Evolutionary conservation across 257 asterid species (phyloP), one percentile per base, ranked within the genome.

Genomic region (Solanum clarkiae): DNA sequence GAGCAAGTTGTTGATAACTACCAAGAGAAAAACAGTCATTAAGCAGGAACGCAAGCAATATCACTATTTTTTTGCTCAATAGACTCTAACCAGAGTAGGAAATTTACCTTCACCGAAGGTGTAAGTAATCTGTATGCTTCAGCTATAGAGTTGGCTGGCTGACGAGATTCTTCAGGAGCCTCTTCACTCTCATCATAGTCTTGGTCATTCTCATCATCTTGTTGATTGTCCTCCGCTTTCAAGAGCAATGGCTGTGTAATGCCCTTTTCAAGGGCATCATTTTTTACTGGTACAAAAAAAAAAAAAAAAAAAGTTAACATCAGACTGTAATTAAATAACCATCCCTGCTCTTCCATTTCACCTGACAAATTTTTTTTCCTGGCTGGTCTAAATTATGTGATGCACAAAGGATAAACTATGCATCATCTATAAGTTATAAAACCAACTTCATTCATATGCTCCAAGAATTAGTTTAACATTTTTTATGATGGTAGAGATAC

Each of bases 41-140:
- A 29, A 79, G 26, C 66, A 79, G 22, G 49, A 54, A 29, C 10
- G 29, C 11, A 18, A 26, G 66, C 60, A 29, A 17, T 29, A 29
- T 16, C 47, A 79, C 42, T 79, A n/a, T 72, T 4, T 71, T 72
- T 45, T 79, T 53, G 1, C 51, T 79, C 83, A 53, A 79, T 79
- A 29, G 45, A 53, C 49, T 15, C 63, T 29, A 54, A 32, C 42
- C 74, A n/a, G 71, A 83, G 44, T 63, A 18, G 62, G 63, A 65
- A 2, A 44, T 55, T 54, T 92, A 97, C 99, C 98, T 97, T 97
- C 80, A 95, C 98, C 56, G 99, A 97, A 62, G 98, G 98, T 16
- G 98, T 97, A 63, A 95, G 98, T 83, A 97, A 88, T 88, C 96
- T 91, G 87, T 97, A 95, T 49, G 99, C 98, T 36, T 93, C 88